phyloP scores from a whole-genome alignment of 176 grass and related monocot genomes.

The Lolium rigidum region DNA sequence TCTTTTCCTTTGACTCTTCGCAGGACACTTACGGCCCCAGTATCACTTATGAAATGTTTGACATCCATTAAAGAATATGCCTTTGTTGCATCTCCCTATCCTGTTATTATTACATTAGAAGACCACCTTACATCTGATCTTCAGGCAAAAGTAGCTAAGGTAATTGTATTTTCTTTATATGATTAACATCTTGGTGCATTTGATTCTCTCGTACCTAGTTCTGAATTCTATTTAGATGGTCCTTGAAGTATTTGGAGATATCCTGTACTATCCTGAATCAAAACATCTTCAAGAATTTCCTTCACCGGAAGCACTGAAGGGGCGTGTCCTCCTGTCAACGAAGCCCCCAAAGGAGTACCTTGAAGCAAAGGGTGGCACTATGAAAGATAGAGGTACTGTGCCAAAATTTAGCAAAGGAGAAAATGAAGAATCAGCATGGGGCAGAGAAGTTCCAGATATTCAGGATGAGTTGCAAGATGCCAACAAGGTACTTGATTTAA shows the following conservation, averaged over 20 bases:
- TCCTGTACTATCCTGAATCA: conserved; percentile 83
- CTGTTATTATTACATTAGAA: conserved; percentile 98
- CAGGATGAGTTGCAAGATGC: conserved; percentile 60
- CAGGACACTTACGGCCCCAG: conserved; percentile 94
- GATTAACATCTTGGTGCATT: conserved; percentile 32
- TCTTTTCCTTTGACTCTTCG: conserved; percentile 41
- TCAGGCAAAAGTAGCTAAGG: conserved; percentile 95
- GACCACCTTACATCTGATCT: conserved; percentile 93
- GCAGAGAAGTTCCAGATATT: conserved; percentile 79
- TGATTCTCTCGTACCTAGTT: conserved; percentile 52
- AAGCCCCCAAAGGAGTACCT: conserved; percentile 97
- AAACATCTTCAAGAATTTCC: conserved; percentile 87
- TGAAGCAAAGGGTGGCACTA: conserved; percentile 57
- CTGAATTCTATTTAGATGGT: conserved; percentile 83
- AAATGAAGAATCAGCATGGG: conserved; percentile 73
- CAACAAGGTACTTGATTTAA: conserved; percentile 50
- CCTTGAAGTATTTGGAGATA: conserved; percentile 82
- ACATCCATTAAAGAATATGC: conserved; percentile 94
- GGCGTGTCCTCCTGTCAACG: conserved; percentile 83
- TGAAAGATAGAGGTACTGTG: conserved; percentile 54
- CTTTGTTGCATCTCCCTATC: conserved; percentile 91
- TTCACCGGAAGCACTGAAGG: conserved; percentile 83
- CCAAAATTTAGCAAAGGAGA: conserved; percentile 46
- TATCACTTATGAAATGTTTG: conserved; percentile 88
- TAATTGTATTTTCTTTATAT: conserved; percentile 55